These are phyloP conservation scores for Rosa persica DNA, from an alignment of 306 rosid genomes.

Conservation along the genomic window DNA sequence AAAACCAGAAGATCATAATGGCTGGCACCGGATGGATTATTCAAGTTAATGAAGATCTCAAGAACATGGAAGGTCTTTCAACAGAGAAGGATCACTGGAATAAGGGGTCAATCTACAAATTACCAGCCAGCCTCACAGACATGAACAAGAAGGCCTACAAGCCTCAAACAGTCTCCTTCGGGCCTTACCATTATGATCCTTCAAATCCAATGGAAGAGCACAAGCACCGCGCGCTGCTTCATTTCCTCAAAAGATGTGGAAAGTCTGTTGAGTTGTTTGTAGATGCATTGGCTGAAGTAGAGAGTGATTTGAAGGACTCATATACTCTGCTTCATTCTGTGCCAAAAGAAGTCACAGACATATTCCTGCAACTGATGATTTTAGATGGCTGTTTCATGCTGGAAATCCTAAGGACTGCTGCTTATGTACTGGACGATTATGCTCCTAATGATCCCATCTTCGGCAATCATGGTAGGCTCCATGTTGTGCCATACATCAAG, in stretches of 20 bases:
- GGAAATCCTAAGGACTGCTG: conserved; percentile 23
- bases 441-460: conserved; percentile 45
- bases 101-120: conserved; percentile 45
- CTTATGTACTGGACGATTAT: conserved; percentile 20
- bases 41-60: conserved; percentile 14
- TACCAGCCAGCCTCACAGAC: conserved; percentile 28
- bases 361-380: conserved; percentile 43
- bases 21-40: not conserved
- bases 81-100: conserved; percentile 34
- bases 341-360: conserved; percentile 13
- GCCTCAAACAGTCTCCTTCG: conserved; percentile 53
- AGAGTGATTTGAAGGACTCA: conserved; percentile 30
- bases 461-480: conserved; percentile 44
- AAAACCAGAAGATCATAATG: not conserved
- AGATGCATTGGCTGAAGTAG: conserved; percentile 16
- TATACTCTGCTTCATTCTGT: conserved; percentile 33
- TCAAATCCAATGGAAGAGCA: conserved; percentile 40
- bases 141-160: conserved; percentile 31
- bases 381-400: conserved; percentile 62
- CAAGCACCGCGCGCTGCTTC: conserved; percentile 43
- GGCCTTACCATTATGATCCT: conserved; percentile 44
- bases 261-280: conserved; percentile 21
- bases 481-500: conserved; percentile 28
- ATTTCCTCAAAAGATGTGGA: conserved; percentile 28
- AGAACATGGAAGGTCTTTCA: conserved; percentile 20